Conservation (phyloP, 345 rosid genomes). For the Combretum micranthum region DNA sequence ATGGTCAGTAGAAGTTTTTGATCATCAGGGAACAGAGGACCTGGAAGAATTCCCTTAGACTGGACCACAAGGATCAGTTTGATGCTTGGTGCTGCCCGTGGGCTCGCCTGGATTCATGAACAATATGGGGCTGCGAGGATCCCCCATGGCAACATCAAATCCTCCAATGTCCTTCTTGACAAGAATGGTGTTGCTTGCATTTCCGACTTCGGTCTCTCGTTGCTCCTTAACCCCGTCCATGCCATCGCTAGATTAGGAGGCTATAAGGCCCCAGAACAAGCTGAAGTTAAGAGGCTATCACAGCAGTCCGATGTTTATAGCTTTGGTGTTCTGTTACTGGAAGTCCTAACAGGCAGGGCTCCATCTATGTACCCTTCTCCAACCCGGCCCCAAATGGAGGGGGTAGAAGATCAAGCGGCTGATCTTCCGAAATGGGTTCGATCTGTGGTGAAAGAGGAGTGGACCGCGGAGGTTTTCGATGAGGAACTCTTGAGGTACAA, state of each 20-base stretch:
- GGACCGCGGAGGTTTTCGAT: constrained; percentile 98
- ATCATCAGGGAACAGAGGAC: constrained; percentile 63
- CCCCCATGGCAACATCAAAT: constrained; percentile 85
- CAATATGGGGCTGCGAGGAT: constrained; percentile 52
- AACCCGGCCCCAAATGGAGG: constrained; percentile 44
- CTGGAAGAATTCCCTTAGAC: constrained; percentile 88
- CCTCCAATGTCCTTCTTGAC: constrained; percentile 79
- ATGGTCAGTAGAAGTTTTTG: no score
- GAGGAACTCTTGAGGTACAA: constrained; percentile 90
- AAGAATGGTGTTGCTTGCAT: constrained; percentile 78
- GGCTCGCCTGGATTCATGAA: constrained; percentile 73
- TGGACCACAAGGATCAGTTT: constrained; percentile 96
- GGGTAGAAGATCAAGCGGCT: constrained; percentile 46
- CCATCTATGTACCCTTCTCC: constrained; percentile 76
- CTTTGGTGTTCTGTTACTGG: constrained; percentile 74
- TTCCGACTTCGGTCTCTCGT: constrained; percentile 80
- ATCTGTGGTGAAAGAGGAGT: constrained; percentile 92
- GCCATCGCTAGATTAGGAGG: constrained; percentile 87
- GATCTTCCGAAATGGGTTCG: constrained; percentile 94
- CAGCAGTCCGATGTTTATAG: constrained; percentile 86
- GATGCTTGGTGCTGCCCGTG: constrained; percentile 84
- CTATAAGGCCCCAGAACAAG: constrained; percentile 91
- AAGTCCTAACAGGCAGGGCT: constrained; percentile 80
- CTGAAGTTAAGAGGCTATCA: constrained; percentile 69
- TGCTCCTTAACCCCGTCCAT: constrained; percentile 77